Percentiles rank a stretch among this genome's conserved stretches.
phyloP scores from a whole-genome alignment of 140 eudicot genomes.

The Stevia rebaudiana region DNA sequence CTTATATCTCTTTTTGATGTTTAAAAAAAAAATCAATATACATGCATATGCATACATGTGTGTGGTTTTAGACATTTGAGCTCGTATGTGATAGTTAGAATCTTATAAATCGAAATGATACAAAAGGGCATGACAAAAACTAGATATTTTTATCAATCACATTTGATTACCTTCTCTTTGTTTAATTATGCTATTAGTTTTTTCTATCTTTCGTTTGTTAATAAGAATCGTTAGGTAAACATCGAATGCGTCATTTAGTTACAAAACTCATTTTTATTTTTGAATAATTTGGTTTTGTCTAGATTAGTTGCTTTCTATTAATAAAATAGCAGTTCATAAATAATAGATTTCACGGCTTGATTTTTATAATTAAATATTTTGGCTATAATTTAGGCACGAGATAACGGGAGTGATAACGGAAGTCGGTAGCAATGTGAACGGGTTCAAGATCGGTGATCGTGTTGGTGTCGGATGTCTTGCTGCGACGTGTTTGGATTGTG shows the following conservation, averaged over 20 bases:
- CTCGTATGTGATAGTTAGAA: neutral
- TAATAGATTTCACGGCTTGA: neutral
- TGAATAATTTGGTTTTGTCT: too few relatives aligned
- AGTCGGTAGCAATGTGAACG: constrained; percentile 65
- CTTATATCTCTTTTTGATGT: too few relatives aligned
- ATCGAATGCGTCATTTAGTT: too few relatives aligned
- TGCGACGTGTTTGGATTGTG: constrained; percentile 74
- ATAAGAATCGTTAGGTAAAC: too few relatives aligned
- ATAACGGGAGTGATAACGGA: constrained; percentile 73
- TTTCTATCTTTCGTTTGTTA: too few relatives aligned
- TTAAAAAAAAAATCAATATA: neutral
- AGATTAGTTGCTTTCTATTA: too few relatives aligned
- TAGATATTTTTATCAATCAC: neutral
- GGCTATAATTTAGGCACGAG: constrained; percentile 53
- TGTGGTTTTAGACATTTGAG: too few relatives aligned
- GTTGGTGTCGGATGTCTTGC: constrained; percentile 89
- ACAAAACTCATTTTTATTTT: too few relatives aligned
- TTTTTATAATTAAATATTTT: neutral
- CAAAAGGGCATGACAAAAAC: neutral
- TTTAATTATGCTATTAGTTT: too few relatives aligned
- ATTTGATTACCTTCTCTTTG: neutral
- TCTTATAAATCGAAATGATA: neutral
- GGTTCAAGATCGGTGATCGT: constrained; percentile 68
- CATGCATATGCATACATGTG: too few relatives aligned
- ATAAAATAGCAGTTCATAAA: too few relatives aligned